phyloP scores from a whole-genome alignment of 768 basidiomycete species.

The Suillus spraguei region DNA sequence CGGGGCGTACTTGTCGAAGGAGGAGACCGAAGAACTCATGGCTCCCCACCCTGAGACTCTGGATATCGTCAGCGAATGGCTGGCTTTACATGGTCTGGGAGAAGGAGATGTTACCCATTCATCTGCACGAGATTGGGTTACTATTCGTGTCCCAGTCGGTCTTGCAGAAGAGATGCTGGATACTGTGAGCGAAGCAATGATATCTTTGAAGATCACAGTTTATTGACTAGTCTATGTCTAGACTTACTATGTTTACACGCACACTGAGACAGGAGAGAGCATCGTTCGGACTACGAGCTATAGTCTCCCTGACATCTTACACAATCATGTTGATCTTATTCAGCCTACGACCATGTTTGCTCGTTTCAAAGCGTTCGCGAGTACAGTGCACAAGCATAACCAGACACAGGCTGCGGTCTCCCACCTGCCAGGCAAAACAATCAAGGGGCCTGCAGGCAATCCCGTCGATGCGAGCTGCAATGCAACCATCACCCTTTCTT shows the following conservation, averaged over 20 bases:
- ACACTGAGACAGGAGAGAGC: neutral
- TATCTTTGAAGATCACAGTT: neutral
- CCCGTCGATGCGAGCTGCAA: conserved; percentile 53
- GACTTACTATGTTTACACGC: neutral
- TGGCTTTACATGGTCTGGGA: neutral
- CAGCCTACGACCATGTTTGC: neutral
- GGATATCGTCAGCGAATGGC: neutral
- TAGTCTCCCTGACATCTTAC: neutral
- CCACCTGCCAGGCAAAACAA: conserved; percentile 19
- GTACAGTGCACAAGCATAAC: conserved; percentile 39
- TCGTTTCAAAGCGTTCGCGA: conserved; percentile 27
- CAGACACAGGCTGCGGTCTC: conserved; percentile 2
- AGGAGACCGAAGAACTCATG: neutral
- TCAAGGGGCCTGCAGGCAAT: conserved; percentile 35
- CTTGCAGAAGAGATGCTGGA: neutral
- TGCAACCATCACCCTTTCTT: conserved; percentile 49
- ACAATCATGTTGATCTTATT: neutral
- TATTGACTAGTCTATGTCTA: neutral
- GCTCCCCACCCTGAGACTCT: neutral
- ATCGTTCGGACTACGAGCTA: neutral
- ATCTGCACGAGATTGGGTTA: neutral
- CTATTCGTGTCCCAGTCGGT: neutral
- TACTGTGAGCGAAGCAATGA: neutral
- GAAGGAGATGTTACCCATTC: neutral
- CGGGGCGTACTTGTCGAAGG: neutral